Evolutionary conservation across 495 filamentous ascomycete species (phyloP), one percentile per base, ranked within the genome.

Genomic region (Penicillium atrosanguineum): DNA sequence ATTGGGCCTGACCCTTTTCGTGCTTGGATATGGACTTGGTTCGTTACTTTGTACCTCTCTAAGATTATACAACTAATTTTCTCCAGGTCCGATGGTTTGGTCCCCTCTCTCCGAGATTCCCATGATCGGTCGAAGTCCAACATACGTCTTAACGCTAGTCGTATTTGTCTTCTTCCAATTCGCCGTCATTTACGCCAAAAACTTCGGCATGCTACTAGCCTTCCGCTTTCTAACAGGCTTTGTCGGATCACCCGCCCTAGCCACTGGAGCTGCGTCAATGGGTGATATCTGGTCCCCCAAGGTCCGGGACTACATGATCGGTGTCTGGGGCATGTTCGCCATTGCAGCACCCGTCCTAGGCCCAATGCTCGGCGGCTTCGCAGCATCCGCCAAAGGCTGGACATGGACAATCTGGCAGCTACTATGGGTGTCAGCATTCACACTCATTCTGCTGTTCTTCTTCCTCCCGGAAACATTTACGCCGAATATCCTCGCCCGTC

Each of bases 391-490:
- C 0, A 57, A 74, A 14, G 84, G 60, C 7, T 80, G 76, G 78
- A 68, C 61, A 0, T 79, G 75, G 74, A 69, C 72, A 1, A 71
- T 80, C 16, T 82, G 77, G 77, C 63, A 71, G 42, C 56, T 81
- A 8, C 55, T 79, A 1, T 79, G 78, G 75, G 45, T 79, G 2
- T 65, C 70, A 7, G 75, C 59, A 0, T 71, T 77, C 18, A 57
- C 79, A 15, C 70, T 79, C 39, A 53, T 83, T 4, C 36, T 74
- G 1, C 59, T 83, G 45, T 76, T 84, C 48, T 65, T 85, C 52
- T 67, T 73, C 39, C 62, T 85, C 0, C 83, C 82, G 0, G 83
- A 86, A 61, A 86, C 82, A 0, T 79, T 73, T 12, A 72, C 79
- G 23, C 68, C 74, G 0, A 84, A 81, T 59, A 83, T 86, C 57